Percentiles rank a stretch among this genome's conserved stretches.
Conservation (phyloP, 495 filamentous ascomycete species). For the Aspergillus mulundensis region DNA sequence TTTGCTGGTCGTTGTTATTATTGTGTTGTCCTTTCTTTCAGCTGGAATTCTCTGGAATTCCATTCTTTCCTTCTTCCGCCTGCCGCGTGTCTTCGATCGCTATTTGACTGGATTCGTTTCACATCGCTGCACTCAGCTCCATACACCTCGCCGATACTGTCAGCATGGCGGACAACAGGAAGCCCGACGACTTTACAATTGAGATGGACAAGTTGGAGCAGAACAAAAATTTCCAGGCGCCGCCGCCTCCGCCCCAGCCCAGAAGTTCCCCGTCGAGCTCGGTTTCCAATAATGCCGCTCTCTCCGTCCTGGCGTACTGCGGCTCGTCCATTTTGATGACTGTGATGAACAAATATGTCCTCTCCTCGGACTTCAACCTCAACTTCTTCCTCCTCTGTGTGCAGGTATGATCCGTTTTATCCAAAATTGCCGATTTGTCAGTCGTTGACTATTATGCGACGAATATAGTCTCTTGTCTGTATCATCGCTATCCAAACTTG, state of each 20-base stretch:
- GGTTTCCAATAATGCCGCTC: conserved; percentile 64
- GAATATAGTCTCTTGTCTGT: conserved; percentile 80
- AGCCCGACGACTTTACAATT: conserved; percentile 73
- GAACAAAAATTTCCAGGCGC: conserved; percentile 52
- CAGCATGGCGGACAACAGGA: conserved; percentile 75
- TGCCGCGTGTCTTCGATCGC: neutral
- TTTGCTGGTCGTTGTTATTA: neutral
- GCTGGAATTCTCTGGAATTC: neutral
- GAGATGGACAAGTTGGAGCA: conserved; percentile 66
- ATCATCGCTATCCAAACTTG: conserved; percentile 79
- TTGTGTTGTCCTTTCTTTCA: neutral
- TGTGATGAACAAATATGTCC: conserved; percentile 96
- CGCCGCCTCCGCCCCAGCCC: conserved; percentile 37
- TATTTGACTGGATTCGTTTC: neutral
- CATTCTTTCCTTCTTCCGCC: neutral
- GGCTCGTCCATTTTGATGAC: conserved; percentile 96
- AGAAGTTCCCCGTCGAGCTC: conserved; percentile 26
- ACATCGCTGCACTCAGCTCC: neutral
- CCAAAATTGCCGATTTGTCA: neutral
- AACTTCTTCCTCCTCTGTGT: conserved; percentile 92
- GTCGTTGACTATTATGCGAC: conserved; percentile 14
- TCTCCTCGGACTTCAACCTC: conserved; percentile 86
- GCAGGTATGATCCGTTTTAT: conserved; percentile 63
- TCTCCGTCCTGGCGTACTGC: conserved; percentile 89
- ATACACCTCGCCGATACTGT: neutral